Evolutionary conservation across 352 stramenopile genomes (phyloP), one percentile per base, ranked within the genome.

Genomic region (Discostella stelligera): DNA sequence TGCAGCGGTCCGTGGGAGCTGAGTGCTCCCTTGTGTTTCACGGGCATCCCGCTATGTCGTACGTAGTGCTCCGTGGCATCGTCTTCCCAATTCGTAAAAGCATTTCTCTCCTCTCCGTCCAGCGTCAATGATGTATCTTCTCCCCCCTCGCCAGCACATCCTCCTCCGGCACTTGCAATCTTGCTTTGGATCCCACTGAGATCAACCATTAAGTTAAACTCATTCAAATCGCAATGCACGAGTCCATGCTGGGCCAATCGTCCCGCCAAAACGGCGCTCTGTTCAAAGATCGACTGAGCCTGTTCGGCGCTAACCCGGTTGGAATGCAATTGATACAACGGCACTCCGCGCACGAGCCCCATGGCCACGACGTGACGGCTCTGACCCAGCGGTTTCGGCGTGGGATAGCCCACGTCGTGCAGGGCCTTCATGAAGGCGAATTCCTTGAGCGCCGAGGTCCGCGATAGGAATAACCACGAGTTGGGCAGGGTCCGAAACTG

Each of bases 201-300:
- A 84, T 97, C 94, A 23, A 99, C 95, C 94, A 99, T 98, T 58
- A 99, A 93, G 87, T 99, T 99, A 88, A 99, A 91, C 89, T 99
- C 98, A 91, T 99, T 99, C 80, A 99, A 98, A 86, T 99, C 98
- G 81, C 98, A 99, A 89, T 99, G 98, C 14, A 99, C 96, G 25
- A 99, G 90, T 18, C 98, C 98, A 84, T 97, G 97, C 68, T 96
- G 86, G 9, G 97, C 97, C 49, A 99, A 87, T n/a, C 95, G 91
- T 48, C 97, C 89, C n/a, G 98, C 93, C 56, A 99, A 95, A n/a
- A 94, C 88, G 83, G 98, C 98, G 65, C 94, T 94, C 77, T 95
- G 91, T 39, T 97, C 85, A 84, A 98, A 99, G n/a, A 98, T 94
- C 18, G 94, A 89, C 68, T 95, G 83, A 0, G 92, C 86, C 71